Evolutionary conservation across 345 rosid species (phyloP).

Genomic region (Cardiospermum halicacabum): DNA sequence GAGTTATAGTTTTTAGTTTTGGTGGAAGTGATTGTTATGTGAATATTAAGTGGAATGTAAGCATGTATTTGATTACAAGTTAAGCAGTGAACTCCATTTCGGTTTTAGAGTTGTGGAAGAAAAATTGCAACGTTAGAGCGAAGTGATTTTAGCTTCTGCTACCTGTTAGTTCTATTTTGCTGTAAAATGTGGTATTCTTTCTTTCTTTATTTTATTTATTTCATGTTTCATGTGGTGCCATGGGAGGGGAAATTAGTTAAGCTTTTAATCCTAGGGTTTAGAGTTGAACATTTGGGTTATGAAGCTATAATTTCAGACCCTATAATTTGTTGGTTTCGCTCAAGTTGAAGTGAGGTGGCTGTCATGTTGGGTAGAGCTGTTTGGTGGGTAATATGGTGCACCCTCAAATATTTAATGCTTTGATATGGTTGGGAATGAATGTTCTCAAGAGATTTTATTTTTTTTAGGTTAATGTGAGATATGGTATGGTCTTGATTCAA

Average conservation of each 20-base stretch:
- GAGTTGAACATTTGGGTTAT: not conserved
- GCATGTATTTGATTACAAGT: not conserved
- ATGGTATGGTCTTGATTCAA: not conserved
- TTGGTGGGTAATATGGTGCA: not conserved
- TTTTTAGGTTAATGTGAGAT: not conserved
- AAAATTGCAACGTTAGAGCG: not conserved
- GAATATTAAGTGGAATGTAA: not conserved
- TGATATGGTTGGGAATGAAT: not conserved
- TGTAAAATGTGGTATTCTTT: not conserved
- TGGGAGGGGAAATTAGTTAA: not conserved
- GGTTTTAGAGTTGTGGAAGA: not conserved
- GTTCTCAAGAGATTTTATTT: not conserved
- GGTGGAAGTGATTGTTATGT: not conserved
- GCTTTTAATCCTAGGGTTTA: slow-evolving; percentile 7
- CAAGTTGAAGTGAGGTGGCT: not conserved
- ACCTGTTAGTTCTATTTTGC: not conserved
- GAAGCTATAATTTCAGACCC: not conserved
- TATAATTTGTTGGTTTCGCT: not conserved
- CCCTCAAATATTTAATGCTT: not conserved
- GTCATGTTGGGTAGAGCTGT: not conserved
- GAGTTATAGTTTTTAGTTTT: not conserved
- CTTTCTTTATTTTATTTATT: too few species aligned
- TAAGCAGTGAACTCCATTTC: not conserved
- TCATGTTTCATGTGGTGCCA: too few species aligned
- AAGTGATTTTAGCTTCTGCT: not conserved